Percentiles rank a stretch among this genome's conserved stretches.
phyloP scores from a whole-genome alignment of 1,139 yeast species.

The Protomyces gravidus region DNA sequence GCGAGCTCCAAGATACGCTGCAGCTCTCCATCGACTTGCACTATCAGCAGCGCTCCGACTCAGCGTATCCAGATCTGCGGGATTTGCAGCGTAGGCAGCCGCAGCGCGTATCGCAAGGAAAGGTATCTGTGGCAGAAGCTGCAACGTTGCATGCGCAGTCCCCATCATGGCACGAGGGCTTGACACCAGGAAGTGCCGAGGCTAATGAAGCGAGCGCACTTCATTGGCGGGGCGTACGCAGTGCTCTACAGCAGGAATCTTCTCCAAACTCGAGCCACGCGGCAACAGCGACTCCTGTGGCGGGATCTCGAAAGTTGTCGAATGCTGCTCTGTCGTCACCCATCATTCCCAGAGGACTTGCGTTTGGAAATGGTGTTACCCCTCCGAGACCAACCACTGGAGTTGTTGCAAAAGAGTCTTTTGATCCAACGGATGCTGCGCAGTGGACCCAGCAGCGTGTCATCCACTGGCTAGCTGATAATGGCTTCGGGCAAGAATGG shows the following conservation, averaged over 20 bases:
- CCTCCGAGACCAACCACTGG: constrained; percentile 1
- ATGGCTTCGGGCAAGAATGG: constrained; percentile 25
- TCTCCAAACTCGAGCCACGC: neutral
- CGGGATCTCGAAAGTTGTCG: neutral
- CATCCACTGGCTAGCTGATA: constrained; percentile 2
- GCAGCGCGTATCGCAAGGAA: no score
- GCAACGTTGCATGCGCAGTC: no score
- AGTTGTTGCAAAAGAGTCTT: neutral
- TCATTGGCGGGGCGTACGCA: neutral
- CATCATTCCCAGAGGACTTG: neutral
- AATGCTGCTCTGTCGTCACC: neutral
- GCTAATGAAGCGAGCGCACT: neutral
- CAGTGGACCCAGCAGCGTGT: constrained; percentile 17
- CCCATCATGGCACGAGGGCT: no score
- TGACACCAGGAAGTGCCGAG: neutral
- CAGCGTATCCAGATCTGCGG: neutral
- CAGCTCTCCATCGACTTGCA: constrained; percentile 1
- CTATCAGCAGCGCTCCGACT: neutral
- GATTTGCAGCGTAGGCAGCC: neutral
- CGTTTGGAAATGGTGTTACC: neutral
- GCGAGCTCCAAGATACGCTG: neutral
- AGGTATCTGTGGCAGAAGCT: no score
- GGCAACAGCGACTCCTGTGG: neutral
- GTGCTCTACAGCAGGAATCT: neutral
- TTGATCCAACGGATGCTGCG: constrained; percentile 11